Evolutionary conservation across 352 stramenopile genomes (phyloP), one percentile per base, ranked within the genome.

Genomic region (Phytophthora idaei): DNA sequence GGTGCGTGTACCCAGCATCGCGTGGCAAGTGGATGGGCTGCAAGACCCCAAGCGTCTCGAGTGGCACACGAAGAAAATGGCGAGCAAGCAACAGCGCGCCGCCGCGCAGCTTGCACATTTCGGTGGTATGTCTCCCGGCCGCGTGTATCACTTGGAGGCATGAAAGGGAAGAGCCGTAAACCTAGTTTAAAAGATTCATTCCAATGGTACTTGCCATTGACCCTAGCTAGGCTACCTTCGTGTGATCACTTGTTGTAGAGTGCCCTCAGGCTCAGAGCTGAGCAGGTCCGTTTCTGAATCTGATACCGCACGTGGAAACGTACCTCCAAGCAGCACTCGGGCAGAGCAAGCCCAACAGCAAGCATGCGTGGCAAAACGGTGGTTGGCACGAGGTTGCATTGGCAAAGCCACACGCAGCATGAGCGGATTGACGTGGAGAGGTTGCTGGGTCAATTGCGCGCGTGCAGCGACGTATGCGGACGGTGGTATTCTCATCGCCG

Each of bases 11-110:
- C 73, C 81, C 0, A 78, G 84, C 5, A 79, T 97, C 5, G 67
- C 77, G 60, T 98, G 94, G 92, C 70, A 97, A 64, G 85, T 97
- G 58, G 71, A 85, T 3, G 58, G 64, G 34, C 78, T 93, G 21
- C 49, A 81, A 17, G 83, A 89, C 56, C 50, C 87, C 9, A 77
- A 90, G 53, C 85, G 96, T 29, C 83, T 78, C 51, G 74, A 79
- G 48, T 98, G 95, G 96, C 96, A 99, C 57, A 83, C 97, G 49
- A 81, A 80, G 41, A 99, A 99, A 73, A 99, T 99, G 96, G 76
- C 84, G 36, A 98, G 91, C 77, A 99, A 99, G 73, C 51, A 90
- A 25, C 70, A 90, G 27, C 82, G 96, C 41, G 81, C 96, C 27
- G 83, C 82, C 5, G 66, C 51, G 42, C 96, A 99, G 61, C 65